Evolutionary conservation across 2,329 filamentous ascomycete species (phyloP).

Genomic region (Hyphodiscus sp.): DNA sequence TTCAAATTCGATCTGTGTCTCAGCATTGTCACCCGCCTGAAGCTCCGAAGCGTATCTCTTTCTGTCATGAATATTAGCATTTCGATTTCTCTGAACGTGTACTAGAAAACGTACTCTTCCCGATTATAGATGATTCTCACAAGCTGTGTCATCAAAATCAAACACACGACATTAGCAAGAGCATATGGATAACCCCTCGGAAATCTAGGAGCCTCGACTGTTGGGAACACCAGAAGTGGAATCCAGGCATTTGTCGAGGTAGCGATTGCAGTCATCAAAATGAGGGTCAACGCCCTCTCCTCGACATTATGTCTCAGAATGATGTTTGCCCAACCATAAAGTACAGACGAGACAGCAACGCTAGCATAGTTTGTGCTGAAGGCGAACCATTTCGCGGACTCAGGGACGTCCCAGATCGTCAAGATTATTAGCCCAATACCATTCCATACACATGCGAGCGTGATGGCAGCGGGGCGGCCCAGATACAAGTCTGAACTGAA

Average conservation of each 20-base stretch:
- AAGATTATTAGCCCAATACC: slow-evolving; percentile 45
- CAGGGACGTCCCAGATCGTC: slow-evolving; percentile 49
- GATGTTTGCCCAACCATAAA: slow-evolving; percentile 42
- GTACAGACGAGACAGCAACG: slow-evolving; percentile 38
- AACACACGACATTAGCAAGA: background rate
- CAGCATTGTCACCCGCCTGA: too few species aligned
- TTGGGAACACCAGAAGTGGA: slow-evolving; percentile 36
- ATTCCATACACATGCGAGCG: slow-evolving; percentile 35
- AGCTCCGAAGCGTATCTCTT: too few species aligned
- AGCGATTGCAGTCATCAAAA: slow-evolving; percentile 36
- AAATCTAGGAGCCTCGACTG: background rate
- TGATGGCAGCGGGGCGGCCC: slow-evolving; percentile 49
- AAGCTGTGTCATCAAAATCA: background rate
- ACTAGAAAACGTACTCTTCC: background rate
- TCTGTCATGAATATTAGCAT: too few species aligned
- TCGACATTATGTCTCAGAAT: slow-evolving; percentile 32
- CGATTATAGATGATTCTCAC: background rate
- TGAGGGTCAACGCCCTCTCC: slow-evolving; percentile 36
- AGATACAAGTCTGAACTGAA: slow-evolving; percentile 48
- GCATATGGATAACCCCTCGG: background rate
- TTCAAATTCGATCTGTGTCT: too few species aligned
- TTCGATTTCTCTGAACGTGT: too few species aligned
- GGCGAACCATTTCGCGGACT: slow-evolving; percentile 46
- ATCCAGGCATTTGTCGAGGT: slow-evolving; percentile 42
- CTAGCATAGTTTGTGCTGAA: slow-evolving; percentile 38